Evolutionary conservation across 106 monocot species (phyloP).

Genomic region (Triglochin maritima): DNA sequence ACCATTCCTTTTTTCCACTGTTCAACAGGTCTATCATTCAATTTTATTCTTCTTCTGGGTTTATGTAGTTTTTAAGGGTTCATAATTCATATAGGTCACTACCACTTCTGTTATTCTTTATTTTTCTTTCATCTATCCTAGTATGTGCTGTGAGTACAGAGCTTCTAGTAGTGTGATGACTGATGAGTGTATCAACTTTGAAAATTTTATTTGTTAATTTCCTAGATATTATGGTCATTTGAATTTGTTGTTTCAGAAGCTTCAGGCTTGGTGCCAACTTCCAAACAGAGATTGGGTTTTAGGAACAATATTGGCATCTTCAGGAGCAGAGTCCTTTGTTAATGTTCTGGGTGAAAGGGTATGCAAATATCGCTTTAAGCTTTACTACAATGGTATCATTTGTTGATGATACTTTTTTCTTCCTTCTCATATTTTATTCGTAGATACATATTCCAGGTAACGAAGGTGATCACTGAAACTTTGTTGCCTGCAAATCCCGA

Average conservation of each 20-base stretch:
- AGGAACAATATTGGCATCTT: slow-evolving; percentile 53
- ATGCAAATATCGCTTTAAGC: neutral
- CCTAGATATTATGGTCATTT: too few species aligned
- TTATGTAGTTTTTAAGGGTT: too few species aligned
- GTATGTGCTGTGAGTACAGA: too few species aligned
- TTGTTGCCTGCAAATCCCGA: slow-evolving; percentile 85
- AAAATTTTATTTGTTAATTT: too few species aligned
- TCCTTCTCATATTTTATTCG: neutral
- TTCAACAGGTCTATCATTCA: too few species aligned
- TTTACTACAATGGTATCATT: neutral
- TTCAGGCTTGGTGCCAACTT: slow-evolving; percentile 74
- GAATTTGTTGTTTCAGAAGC: slow-evolving; percentile 56
- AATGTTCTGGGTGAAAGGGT: slow-evolving; percentile 62
- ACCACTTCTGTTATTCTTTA: too few species aligned
- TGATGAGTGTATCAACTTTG: too few species aligned
- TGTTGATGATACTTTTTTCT: neutral
- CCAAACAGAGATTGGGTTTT: slow-evolving; percentile 75
- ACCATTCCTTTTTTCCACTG: too few species aligned
- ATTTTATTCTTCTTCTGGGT: too few species aligned
- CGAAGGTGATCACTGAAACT: slow-evolving; percentile 46
- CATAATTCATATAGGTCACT: too few species aligned
- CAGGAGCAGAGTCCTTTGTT: slow-evolving; percentile 45
- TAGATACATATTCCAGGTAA: slow-evolving; percentile 29
- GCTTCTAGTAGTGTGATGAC: too few species aligned
- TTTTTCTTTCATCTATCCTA: too few species aligned